phyloP scores from a whole-genome alignment of 192 early-diverging fungal genomes.

The Backusella luteola region DNA sequence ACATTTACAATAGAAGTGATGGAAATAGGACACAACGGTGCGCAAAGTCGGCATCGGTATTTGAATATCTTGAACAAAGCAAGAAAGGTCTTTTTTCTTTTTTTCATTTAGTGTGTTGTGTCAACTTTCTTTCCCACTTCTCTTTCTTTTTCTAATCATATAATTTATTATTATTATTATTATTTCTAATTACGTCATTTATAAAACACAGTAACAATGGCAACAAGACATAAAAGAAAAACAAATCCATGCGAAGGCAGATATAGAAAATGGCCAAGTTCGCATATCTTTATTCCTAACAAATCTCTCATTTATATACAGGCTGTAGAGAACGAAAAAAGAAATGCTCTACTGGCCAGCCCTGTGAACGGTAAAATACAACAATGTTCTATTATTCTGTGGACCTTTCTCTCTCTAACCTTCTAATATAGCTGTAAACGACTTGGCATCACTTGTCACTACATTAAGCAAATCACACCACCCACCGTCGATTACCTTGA shows the following conservation, averaged over 20 bases:
- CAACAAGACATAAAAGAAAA: conserved; percentile 7
- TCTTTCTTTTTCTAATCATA: not conserved
- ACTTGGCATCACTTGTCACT: conserved; percentile 13
- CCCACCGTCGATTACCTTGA: not conserved
- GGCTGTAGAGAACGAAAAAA: conserved; percentile 22
- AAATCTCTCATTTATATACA: not conserved
- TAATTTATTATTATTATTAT: not conserved
- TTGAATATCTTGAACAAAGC: not conserved
- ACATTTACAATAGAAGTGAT: not conserved
- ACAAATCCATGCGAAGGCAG: conserved; percentile 14
- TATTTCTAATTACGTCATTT: not conserved
- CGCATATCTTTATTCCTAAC: not conserved
- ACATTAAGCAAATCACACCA: conserved; percentile 3
- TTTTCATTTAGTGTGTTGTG: not conserved
- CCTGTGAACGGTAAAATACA: conserved; percentile 16
- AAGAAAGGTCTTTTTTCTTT: not conserved
- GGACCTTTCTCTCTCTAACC: not conserved
- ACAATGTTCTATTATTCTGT: not conserved
- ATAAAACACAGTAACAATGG: not conserved
- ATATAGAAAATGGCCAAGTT: not conserved
- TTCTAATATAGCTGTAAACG: not conserved
- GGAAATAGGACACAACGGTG: not conserved
- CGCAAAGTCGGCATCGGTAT: not conserved
- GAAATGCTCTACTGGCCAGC: conserved; percentile 4
- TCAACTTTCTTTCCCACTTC: not conserved